Conservation (phyloP, 352 stramenopile genomes). For the Pythium periplocum region DNA sequence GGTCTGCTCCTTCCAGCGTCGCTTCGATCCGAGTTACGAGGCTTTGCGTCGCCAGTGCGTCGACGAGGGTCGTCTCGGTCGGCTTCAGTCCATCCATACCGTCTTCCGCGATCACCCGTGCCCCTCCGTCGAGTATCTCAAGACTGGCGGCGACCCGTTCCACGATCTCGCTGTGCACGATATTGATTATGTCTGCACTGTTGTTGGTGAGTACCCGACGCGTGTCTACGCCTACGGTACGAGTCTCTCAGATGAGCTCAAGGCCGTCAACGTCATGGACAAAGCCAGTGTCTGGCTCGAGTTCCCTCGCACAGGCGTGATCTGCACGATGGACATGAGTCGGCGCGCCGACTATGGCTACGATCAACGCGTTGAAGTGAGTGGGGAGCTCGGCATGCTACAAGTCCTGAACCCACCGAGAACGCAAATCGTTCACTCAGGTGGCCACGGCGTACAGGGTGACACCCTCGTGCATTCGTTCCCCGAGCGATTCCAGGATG, state of each 20-base stretch:
- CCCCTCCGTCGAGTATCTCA: slow-evolving; percentile 85
- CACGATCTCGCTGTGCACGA: slow-evolving; percentile 90
- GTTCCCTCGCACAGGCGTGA: slow-evolving; percentile 52
- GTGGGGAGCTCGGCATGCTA: slow-evolving; percentile 66
- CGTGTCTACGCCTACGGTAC: slow-evolving; percentile 83
- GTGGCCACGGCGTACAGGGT: slow-evolving; percentile 37
- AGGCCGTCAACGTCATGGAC: slow-evolving; percentile 68
- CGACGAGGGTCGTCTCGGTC: slow-evolving; percentile 46
- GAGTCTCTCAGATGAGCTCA: slow-evolving; percentile 66
- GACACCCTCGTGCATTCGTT: slow-evolving; percentile 82
- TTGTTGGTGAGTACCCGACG: slow-evolving; percentile 68
- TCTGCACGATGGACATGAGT: slow-evolving; percentile 89
- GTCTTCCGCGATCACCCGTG: slow-evolving; percentile 90
- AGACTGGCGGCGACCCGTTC: slow-evolving; percentile 86
- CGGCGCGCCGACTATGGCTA: slow-evolving; percentile 87
- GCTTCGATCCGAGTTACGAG: slow-evolving; percentile 89
- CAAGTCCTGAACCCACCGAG: slow-evolving; percentile 69
- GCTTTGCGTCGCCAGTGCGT: slow-evolving; percentile 38
- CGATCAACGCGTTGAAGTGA: slow-evolving; percentile 90
- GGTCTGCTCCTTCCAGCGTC: slow-evolving; percentile 89
- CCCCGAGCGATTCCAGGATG: slow-evolving; percentile 81
- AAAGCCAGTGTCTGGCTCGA: slow-evolving; percentile 80
- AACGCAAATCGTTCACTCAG: slow-evolving; percentile 52
- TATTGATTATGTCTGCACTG: slow-evolving; percentile 87
- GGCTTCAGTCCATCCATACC: slow-evolving; percentile 75